Evolutionary conservation across 352 stramenopile genomes (phyloP), one percentile per base, ranked within the genome.

Genomic region (Pythium pyrilobum): DNA sequence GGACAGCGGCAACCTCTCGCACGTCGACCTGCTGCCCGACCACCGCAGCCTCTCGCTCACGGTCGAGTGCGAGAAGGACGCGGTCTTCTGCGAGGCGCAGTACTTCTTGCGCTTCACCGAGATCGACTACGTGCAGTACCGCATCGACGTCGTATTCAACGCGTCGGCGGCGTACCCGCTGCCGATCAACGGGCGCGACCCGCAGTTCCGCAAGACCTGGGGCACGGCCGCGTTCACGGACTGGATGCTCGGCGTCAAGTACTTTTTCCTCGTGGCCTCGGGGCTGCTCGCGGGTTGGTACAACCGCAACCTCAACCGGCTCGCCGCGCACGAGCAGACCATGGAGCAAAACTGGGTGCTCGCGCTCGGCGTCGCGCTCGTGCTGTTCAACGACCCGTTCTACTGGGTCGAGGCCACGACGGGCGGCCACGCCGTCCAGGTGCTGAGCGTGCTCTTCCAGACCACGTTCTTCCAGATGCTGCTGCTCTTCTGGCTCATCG

Each of bases 371-470:
- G 24, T 84, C 28, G 64, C 69, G 31, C 57, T 86, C 12, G 63
- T 81, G 18, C 56, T 81, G 24, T 85, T 77, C 56, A 81, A 86
- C 40, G 75, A 86, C 33, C 75, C 75, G 2, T 83, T 86, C 43
- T 86, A 80, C 59, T 57, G 69, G 24, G 47, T 67, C 11, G 75
- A 86, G 32, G 71, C 71, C 12, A 66, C 48, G 8, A 80, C 66
- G 31, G 72, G 72, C 15, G 76, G 75, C 52, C 76, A 80, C 45
- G 47, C 72, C 1, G 59, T 74, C 39, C 66, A 72, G 31, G 66
- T 86, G 11, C 62, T 86, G 23, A 76, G 59, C 27, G 61, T 83
- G 10, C 49, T 69, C 1, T 83, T 86, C 47, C 75, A 81, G 52
- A 67, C 74, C 15, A 77, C 72, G 3, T 86, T 86, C 58, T 81